Conservation (phyloP, 2,329 filamentous ascomycete genomes). For the Macrophomina pseudophaseolina region DNA sequence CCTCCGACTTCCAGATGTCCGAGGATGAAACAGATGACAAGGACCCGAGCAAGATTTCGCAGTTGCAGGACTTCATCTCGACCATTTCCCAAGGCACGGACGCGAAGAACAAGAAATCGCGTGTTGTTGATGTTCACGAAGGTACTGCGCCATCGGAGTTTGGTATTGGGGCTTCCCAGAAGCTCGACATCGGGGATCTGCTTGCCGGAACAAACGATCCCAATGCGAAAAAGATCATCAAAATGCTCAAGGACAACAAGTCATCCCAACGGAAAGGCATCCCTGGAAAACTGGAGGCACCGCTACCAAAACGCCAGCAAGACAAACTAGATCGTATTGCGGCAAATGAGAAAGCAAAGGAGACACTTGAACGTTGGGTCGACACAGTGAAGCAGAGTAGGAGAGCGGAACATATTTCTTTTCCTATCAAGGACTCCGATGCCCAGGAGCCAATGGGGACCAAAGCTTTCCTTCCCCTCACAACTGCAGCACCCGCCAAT, state of each 20-base stretch:
- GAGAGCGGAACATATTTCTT: slow-evolving; percentile 85
- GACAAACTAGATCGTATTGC: slow-evolving; percentile 80
- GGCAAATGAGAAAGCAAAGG: slow-evolving; percentile 89
- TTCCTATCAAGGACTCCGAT: slow-evolving; percentile 79
- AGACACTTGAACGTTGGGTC: slow-evolving; percentile 87
- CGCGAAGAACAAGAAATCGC: slow-evolving; percentile 39
- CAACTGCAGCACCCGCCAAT: slow-evolving; percentile 67
- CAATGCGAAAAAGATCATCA: slow-evolving; percentile 77
- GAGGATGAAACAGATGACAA: slow-evolving; percentile 54
- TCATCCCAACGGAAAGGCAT: slow-evolving; percentile 61
- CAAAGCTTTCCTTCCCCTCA: slow-evolving; percentile 66
- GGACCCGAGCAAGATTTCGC: slow-evolving; percentile 61
- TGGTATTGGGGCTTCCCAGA: slow-evolving; percentile 63
- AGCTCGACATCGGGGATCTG: slow-evolving; percentile 77
- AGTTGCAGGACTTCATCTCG: slow-evolving; percentile 71
- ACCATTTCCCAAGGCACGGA: slow-evolving; percentile 60
- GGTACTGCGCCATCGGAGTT: slow-evolving; percentile 66
- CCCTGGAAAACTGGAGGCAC: slow-evolving; percentile 76
- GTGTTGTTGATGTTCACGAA: slow-evolving; percentile 57
- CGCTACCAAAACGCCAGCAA: slow-evolving; percentile 84
- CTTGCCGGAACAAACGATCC: slow-evolving; percentile 74
- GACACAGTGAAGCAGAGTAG: slow-evolving; percentile 96
- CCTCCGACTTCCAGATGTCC: slow-evolving; percentile 56
- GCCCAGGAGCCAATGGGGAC: slow-evolving; percentile 65
- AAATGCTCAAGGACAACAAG: slow-evolving; percentile 71